Evolutionary conservation across 352 stramenopile genomes (phyloP).

Genomic region (Phytophthora melonis): DNA sequence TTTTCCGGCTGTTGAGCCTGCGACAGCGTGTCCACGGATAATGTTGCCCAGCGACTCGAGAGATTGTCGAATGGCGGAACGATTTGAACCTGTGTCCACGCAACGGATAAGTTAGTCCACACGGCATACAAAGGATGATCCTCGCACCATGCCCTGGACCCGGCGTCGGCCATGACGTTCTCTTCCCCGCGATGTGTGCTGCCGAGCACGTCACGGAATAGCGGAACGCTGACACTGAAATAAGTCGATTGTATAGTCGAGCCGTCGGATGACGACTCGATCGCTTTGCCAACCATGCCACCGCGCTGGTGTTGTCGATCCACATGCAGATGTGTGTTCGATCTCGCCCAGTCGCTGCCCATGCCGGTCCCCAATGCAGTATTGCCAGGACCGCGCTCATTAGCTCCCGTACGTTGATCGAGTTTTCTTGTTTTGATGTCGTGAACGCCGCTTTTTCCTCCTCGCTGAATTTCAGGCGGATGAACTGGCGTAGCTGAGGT

Average conservation of each 20-base stretch:
- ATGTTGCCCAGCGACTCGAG: slow-evolving; percentile 12
- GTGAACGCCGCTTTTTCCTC: not conserved
- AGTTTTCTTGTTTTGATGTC: not conserved
- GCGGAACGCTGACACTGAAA: slow-evolving; percentile 10
- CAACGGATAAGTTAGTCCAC: slow-evolving; percentile 28
- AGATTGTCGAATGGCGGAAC: slow-evolving; percentile 24
- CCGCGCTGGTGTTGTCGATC: slow-evolving; percentile 18
- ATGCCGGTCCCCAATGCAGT: slow-evolving; percentile 3
- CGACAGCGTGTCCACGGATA: slow-evolving; percentile 3
- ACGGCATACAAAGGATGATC: slow-evolving; percentile 4
- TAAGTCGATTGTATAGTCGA: slow-evolving; percentile 8
- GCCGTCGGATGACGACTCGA: slow-evolving; percentile 1
- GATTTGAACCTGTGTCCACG: slow-evolving; percentile 19
- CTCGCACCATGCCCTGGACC: slow-evolving; percentile 11
- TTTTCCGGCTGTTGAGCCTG: slow-evolving; percentile 4
- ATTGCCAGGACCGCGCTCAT: slow-evolving; percentile 11
- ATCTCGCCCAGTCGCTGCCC: not conserved
- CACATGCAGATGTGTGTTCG: slow-evolving; percentile 1
- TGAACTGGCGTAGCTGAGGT: slow-evolving; percentile 17
- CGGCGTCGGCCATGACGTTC: slow-evolving; percentile 18
- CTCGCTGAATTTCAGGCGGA: slow-evolving; percentile 10
- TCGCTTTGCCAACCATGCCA: not conserved
- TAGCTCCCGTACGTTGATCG: slow-evolving; percentile 21
- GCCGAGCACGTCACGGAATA: slow-evolving; percentile 13
- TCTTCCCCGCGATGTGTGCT: slow-evolving; percentile 7